Evolutionary conservation across 176 grass and related monocot genomes (phyloP).

Genomic region (Lolium multiflorum): DNA sequence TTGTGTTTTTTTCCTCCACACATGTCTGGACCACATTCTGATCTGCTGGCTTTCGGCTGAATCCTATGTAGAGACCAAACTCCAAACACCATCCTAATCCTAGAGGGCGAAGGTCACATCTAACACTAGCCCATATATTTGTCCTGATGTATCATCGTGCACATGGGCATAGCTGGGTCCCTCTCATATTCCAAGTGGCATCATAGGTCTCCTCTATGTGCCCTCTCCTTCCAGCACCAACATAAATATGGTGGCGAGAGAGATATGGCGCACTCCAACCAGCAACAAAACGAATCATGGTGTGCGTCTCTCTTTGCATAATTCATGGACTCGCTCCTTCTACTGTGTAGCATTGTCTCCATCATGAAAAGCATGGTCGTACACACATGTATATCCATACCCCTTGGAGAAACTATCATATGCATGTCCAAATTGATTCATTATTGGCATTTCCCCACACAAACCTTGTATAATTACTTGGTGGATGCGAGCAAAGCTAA

Average conservation of each 20-base stretch:
- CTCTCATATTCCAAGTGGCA: constrained; percentile 43
- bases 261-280: constrained; percentile 16
- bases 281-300: not conserved
- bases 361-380: constrained; percentile 11
- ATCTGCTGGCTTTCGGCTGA: constrained; percentile 31
- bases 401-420: too few relatives aligned
- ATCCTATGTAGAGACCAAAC: constrained; percentile 35
- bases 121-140: constrained; percentile 52
- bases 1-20: not conserved
- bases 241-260: constrained; percentile 36
- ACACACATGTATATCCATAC: too few relatives aligned
- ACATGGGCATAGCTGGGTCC: constrained; percentile 30
- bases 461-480: too few relatives aligned
- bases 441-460: too few relatives aligned
- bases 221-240: constrained; percentile 39
- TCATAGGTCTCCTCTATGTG: constrained; percentile 22
- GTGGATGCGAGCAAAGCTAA: too few relatives aligned
- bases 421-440: too few relatives aligned
- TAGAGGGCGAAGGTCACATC: constrained; percentile 43
- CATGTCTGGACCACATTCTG: constrained; percentile 43
- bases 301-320: not conserved
- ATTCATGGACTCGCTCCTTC: not conserved
- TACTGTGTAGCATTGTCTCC: constrained; percentile 12
- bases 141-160: constrained; percentile 32
- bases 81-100: not conserved